Evolutionary conservation across 129 eudicot species (phyloP), one percentile per base, ranked within the genome.

Genomic region (Arctium minus): DNA sequence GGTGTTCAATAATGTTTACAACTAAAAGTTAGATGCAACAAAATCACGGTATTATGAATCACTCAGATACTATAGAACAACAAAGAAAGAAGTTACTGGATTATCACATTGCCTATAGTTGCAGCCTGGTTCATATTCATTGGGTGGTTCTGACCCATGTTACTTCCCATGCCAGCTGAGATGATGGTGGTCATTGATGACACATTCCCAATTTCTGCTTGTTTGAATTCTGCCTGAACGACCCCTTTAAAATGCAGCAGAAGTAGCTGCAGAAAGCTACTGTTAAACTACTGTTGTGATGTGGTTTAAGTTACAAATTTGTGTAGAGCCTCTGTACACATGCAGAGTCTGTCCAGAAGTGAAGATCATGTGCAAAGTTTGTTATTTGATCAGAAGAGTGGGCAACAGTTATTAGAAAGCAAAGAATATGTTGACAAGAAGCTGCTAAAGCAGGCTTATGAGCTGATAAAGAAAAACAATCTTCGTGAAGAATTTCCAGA

Each of bases 401-500:
- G 96, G 97, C 97, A 8, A 79, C 84, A 15, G 88, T 76, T 80
- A 85, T 89, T 89, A 98, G 98, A 71, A 92, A 87, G 80, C 86
- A 90, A 64, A 88, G 87, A 90, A 68, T 93, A 93, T 68, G 83
- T 89, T 30, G 88, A 93, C 77, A 85, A 86, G 76, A 88, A 92
- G 44, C 80, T 90, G 77, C 30, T 90, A 73, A 72, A 86, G 76
- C 85, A 86, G 38, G 99, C 97, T 39, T 92, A 86, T 73, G 92
- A 86, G 65, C 79, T 92, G 77, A 87, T 96, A 64, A 96, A 88
- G 94, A 89, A 90, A 82, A 90, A 92, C 75, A 83, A 88, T 79
- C 85, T 96, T 31, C 90, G 88, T 38, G 81, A 92, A 38, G 99
- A 93, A 81, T 96, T 90, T 87, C 99, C 99, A 1, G 93, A 92